Evolutionary conservation across 169 alveolate species (phyloP).

Genomic region (Ichthyophthirius multifiliis): DNA sequence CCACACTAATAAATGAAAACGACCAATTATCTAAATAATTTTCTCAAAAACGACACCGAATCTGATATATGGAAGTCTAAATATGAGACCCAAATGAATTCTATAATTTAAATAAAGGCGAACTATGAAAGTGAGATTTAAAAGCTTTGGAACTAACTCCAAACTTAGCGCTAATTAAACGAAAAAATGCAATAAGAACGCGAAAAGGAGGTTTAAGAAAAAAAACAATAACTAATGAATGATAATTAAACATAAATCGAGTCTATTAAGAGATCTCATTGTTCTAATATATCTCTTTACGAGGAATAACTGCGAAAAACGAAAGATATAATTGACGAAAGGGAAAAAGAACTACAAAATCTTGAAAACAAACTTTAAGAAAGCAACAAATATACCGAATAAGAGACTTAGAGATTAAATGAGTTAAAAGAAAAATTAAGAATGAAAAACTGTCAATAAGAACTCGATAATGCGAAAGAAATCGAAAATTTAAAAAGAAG

Average conservation of each 20-base stretch:
- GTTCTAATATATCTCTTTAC: neutral
- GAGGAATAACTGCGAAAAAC: constrained; percentile 22
- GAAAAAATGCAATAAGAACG: neutral
- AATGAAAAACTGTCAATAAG: constrained; percentile 15
- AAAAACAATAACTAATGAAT: neutral
- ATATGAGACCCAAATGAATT: constrained; percentile 35
- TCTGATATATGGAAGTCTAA: constrained; percentile 42
- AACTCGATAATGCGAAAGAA: constrained; percentile 28
- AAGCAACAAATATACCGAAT: neutral
- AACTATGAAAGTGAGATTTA: constrained; percentile 39
- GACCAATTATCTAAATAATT: constrained; percentile 2
- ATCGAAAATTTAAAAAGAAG: constrained; percentile 12
- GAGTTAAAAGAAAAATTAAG: constrained; percentile 13
- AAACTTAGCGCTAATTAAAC: neutral
- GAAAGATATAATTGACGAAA: constrained; percentile 17
- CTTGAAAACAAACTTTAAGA: neutral
- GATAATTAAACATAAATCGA: neutral
- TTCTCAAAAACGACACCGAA: constrained; percentile 36
- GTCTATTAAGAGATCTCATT: neutral
- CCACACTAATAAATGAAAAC: neutral
- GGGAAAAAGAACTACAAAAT: constrained; percentile 4
- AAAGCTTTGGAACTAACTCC: neutral
- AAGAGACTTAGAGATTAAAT: neutral
- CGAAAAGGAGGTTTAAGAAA: neutral
- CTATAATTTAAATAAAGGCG: constrained; percentile 10